Base-by-base conservation (phyloP, 163 green algal genomes). In the Scenedesmus sp. region DNA sequence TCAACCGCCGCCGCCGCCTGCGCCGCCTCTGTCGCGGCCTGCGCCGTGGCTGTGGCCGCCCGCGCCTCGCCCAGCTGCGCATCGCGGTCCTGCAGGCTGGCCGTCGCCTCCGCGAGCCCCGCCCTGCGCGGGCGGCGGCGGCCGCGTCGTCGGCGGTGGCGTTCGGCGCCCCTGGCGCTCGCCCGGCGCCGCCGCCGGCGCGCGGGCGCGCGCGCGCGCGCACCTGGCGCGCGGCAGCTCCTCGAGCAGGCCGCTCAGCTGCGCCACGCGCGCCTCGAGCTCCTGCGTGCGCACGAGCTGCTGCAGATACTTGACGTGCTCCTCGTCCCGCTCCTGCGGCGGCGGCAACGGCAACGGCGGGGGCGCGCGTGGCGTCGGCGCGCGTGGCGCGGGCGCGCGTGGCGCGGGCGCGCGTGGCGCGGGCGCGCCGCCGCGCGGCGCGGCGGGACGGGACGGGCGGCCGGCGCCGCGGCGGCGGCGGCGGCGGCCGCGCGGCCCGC, bases 231-330 rank as follows among this genome's bases (percentile, higher is more conserved):
- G 56, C 2, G 56, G 56, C 56, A 64, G 56, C 56, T 64, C 56
- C 56, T 64, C 56, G 28, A 64, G 56, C 56, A 44, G 56, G 28
- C n/a, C n/a, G 1, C 28, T 29, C 10, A 44, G 56, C 56, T 39
- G 28, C 26, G 36, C 56, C 5, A 5, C 28, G 28, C 39, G 36
- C 18, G 15, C 15, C 56, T 42, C 14, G 28, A 64, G 28, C 56
- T 44, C 56, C 56, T 64, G 56, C 28, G 28, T 44, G 56, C 28
- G 28, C 28, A 64, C 56, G 2, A 29, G 39, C 26, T 64, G 56
- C 56, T 64, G 56, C 56, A 64, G 56, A 29, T 44, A 64, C 14
- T 28, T 29, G 28, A 64, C 14, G 56, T 64, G 56, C 56, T 64
- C 56, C 9, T 14, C 56, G n/a, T 64, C 56, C 36, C 56, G 56